Conservation (phyloP, 2,329 filamentous ascomycete species). For the Simplicillium aogashimaense region DNA sequence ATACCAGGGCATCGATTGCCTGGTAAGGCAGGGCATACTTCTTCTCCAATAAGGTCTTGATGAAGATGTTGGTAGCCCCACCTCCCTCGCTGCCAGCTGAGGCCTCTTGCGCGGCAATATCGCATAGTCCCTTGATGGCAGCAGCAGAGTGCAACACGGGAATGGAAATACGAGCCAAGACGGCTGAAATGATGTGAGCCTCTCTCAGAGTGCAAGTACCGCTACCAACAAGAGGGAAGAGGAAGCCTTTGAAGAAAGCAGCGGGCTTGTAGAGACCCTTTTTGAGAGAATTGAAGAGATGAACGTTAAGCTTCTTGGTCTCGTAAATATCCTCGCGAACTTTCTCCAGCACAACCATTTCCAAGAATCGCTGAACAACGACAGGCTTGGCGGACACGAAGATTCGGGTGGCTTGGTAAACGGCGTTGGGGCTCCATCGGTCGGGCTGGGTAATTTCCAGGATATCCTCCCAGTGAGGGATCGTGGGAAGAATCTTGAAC, state of each 20-base stretch:
- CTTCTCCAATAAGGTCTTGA: constrained; percentile 88
- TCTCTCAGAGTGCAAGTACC: constrained; percentile 89
- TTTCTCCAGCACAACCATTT: constrained; percentile 75
- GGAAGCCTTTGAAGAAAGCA: constrained; percentile 91
- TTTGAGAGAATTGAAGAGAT: constrained; percentile 87
- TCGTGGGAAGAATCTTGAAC: constrained; percentile 90
- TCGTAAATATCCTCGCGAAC: constrained; percentile 94
- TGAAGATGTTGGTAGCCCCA: constrained; percentile 90
- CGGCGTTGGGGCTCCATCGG: constrained; percentile 60
- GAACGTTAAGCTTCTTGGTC: constrained; percentile 88
- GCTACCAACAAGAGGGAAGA: constrained; percentile 79
- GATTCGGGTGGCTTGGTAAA: constrained; percentile 82
- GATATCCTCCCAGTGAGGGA: constrained; percentile 85
- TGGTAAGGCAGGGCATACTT: constrained; percentile 94
- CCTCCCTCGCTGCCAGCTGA: constrained; percentile 75
- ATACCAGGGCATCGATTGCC: constrained; percentile 88
- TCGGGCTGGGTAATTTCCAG: constrained; percentile 78
- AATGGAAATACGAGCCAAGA: constrained; percentile 75
- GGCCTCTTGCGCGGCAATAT: constrained; percentile 87
- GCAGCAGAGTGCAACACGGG: constrained; percentile 89
- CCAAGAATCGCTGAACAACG: constrained; percentile 75
- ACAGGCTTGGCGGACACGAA: constrained; percentile 79
- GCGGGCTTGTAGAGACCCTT: constrained; percentile 89
- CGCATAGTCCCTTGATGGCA: constrained; percentile 82
- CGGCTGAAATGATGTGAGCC: constrained; percentile 81